phyloP scores from a whole-genome alignment of 352 stramenopile genomes.

The Phytopythium vexans region DNA sequence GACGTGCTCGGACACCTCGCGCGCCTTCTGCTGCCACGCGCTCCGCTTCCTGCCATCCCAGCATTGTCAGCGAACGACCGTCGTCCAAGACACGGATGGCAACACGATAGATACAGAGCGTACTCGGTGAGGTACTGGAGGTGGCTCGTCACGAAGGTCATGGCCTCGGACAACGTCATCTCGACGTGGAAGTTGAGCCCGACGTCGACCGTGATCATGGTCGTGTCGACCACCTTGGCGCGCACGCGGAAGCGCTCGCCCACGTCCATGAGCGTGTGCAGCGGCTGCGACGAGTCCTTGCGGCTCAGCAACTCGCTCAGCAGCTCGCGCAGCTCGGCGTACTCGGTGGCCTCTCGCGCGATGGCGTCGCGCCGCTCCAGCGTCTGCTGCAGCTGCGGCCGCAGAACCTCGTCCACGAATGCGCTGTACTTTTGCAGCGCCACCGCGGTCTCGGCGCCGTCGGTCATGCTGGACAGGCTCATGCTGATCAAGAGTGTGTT shows the following conservation, averaged over 20 bases:
- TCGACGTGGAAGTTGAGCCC: slow-evolving; percentile 75
- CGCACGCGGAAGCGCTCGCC: slow-evolving; percentile 73
- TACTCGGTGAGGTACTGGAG: slow-evolving; percentile 51
- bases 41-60: slow-evolving; percentile 43
- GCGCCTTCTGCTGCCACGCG: slow-evolving; percentile 67
- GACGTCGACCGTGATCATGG: slow-evolving; percentile 64
- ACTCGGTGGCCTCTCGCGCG: slow-evolving; percentile 53
- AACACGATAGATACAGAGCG: slow-evolving; percentile 1
- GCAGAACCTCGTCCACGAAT: slow-evolving; percentile 70
- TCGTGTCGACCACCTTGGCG: slow-evolving; percentile 55
- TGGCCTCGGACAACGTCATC: slow-evolving; percentile 68
- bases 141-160: slow-evolving; percentile 50
- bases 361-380: slow-evolving; percentile 51
- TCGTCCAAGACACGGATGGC: not conserved
- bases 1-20: slow-evolving; percentile 66
- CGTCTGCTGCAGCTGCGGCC: slow-evolving; percentile 60
- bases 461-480: not conserved
- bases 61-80: not conserved
- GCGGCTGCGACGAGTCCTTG: slow-evolving; percentile 7
- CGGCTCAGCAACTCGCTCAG: slow-evolving; percentile 27
- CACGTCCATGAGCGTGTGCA: slow-evolving; percentile 62
- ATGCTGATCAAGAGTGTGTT: not conserved
- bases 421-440: slow-evolving; percentile 57
- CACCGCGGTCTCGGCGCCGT: slow-evolving; percentile 9
- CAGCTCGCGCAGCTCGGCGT: slow-evolving; percentile 50